phyloP scores from a whole-genome alignment of 345 rosid genomes.

The Heritiera littoralis region DNA sequence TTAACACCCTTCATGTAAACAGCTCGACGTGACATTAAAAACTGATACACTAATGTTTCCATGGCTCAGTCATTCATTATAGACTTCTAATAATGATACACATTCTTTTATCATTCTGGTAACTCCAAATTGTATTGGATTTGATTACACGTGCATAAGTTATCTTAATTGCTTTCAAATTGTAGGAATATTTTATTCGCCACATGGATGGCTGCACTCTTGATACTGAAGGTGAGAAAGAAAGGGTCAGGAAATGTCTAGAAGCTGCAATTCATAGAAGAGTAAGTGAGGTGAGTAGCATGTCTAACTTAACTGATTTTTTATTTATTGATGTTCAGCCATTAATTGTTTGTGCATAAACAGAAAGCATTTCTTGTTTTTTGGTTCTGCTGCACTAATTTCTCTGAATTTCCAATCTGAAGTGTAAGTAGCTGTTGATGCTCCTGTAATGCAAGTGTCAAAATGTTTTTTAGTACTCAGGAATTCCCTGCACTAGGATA shows the following conservation, averaged over 20 bases:
- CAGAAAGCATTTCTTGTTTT: background rate
- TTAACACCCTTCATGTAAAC: background rate
- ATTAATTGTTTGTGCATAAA: background rate
- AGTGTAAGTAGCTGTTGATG: background rate
- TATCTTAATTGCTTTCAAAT: background rate
- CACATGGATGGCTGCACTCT: conserved; percentile 93
- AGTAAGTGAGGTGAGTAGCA: conserved; percentile 75
- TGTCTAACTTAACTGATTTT: background rate
- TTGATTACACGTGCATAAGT: background rate
- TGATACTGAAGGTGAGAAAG: conserved; percentile 80
- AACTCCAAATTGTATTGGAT: background rate
- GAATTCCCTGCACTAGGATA: background rate
- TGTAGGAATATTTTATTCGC: conserved; percentile 82
- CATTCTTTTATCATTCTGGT: background rate
- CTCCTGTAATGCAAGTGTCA: background rate
- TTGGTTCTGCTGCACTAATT: background rate
- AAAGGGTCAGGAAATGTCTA: conserved; percentile 79
- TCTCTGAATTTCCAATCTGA: background rate
- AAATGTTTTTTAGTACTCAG: background rate
- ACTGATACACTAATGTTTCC: background rate
- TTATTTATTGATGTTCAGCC: background rate
- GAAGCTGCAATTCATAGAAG: conserved; percentile 89
- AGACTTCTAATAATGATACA: too few relatives aligned
- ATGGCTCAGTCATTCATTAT: too few relatives aligned
- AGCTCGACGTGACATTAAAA: background rate